phyloP scores from a whole-genome alignment of 2,329 filamentous ascomycete species.

The Metarhizium rileyi region DNA sequence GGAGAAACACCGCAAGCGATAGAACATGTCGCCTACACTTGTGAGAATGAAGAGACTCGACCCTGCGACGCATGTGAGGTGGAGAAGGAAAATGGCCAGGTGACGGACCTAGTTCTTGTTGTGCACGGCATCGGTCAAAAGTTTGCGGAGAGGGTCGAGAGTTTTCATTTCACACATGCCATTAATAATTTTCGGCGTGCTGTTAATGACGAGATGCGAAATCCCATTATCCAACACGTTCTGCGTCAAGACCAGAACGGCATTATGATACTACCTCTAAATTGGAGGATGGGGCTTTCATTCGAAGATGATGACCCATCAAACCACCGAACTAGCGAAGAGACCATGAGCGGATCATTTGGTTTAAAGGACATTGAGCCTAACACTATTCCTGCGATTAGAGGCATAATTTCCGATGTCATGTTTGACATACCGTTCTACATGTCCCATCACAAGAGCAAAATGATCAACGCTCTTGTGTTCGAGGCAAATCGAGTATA shows the following conservation, averaged over 20 bases:
- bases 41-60: conserved; percentile 20
- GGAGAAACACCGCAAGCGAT: not conserved
- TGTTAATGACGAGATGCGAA: conserved; percentile 75
- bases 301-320: conserved; percentile 70
- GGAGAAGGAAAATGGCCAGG: conserved; percentile 54
- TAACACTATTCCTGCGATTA: conserved; percentile 80
- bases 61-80: conserved; percentile 49
- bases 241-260: conserved; percentile 72
- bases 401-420: conserved; percentile 89
- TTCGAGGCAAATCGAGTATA: conserved; percentile 94
- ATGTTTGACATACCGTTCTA: conserved; percentile 99
- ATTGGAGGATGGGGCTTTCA: conserved; percentile 83
- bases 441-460: conserved; percentile 88
- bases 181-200: conserved; percentile 84
- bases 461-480: conserved; percentile 85
- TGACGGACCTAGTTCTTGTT: conserved; percentile 82
- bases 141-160: conserved; percentile 86
- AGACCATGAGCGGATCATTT: conserved; percentile 50
- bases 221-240: conserved; percentile 61
- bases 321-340: conserved; percentile 40
- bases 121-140: conserved; percentile 97
- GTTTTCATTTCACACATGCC: conserved; percentile 93
- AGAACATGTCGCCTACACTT: conserved; percentile 7
- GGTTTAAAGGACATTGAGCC: conserved; percentile 83
- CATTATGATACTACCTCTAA: conserved; percentile 88